Evolutionary conservation across 2,329 filamentous ascomycete species (phyloP).

Genomic region (Penicillium sp.): DNA sequence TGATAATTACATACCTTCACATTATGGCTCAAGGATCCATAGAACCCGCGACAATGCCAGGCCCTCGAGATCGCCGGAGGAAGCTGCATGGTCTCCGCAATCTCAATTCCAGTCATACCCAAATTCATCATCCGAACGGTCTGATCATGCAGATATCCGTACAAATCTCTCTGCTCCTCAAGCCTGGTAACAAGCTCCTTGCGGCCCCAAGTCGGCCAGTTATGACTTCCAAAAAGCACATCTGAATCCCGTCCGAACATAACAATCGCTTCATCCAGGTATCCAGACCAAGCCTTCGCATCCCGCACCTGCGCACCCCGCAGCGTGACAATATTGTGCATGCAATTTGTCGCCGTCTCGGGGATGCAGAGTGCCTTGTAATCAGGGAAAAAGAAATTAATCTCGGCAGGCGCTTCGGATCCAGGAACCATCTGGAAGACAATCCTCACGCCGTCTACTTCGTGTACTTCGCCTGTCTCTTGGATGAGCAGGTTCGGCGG

Average conservation of each 20-base stretch:
- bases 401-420: constrained; percentile 46
- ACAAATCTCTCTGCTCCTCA: constrained; percentile 41
- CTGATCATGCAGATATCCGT: constrained; percentile 44
- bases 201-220: constrained; percentile 47
- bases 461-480: constrained; percentile 30
- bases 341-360: constrained; percentile 41
- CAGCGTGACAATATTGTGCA: constrained; percentile 47
- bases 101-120: constrained; percentile 40
- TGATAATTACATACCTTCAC: constrained; percentile 23
- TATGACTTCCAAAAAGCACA: constrained; percentile 41
- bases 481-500: constrained; percentile 36
- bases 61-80: constrained; percentile 32
- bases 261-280: constrained; percentile 41
- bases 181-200: constrained; percentile 27
- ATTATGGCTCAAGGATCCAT: constrained; percentile 42
- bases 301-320: constrained; percentile 46
- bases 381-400: constrained; percentile 45
- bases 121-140: constrained; percentile 42
- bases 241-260: constrained; percentile 35
- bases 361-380: constrained; percentile 39
- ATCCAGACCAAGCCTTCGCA: constrained; percentile 41
- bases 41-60: constrained; percentile 38
- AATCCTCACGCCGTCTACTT: constrained; percentile 40
- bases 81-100: constrained; percentile 39
- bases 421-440: constrained; percentile 45